Conservation (phyloP, 306 rosid species). For the Sesbania bispinosa region DNA sequence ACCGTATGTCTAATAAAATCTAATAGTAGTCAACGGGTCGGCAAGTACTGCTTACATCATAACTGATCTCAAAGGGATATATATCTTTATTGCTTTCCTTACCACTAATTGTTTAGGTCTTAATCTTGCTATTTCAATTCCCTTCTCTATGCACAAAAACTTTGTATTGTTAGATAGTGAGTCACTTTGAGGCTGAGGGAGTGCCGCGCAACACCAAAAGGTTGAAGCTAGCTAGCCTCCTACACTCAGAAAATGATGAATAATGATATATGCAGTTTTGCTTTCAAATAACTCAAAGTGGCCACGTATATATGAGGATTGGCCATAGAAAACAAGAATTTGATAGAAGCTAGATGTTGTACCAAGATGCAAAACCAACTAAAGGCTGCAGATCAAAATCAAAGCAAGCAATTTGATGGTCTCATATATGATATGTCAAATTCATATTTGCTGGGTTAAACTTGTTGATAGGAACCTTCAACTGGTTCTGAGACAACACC, state of each 20-base stretch:
- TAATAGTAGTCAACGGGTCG: background rate
- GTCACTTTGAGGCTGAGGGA: background rate
- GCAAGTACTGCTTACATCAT: conserved; percentile 3
- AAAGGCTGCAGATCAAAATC: too few species aligned
- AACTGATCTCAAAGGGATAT: background rate
- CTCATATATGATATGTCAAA: background rate
- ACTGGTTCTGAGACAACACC: background rate
- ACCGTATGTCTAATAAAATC: conserved; percentile 15
- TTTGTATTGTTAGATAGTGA: background rate
- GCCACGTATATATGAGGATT: too few species aligned
- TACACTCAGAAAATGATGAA: too few species aligned
- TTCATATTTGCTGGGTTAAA: background rate
- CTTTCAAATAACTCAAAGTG: too few species aligned
- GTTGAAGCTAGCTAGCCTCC: too few species aligned
- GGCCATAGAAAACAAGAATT: too few species aligned
- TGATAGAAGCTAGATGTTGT: too few species aligned
- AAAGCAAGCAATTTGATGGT: background rate
- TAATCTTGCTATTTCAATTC: too few species aligned
- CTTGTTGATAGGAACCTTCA: background rate
- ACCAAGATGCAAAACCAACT: too few species aligned
- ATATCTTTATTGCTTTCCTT: background rate
- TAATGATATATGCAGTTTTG: too few species aligned
- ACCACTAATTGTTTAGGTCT: too few species aligned
- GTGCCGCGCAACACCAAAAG: background rate
- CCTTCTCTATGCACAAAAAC: background rate